Evolutionary conservation across 164 flowering plant species (phyloP).

Genomic region (Annona squamosa): DNA sequence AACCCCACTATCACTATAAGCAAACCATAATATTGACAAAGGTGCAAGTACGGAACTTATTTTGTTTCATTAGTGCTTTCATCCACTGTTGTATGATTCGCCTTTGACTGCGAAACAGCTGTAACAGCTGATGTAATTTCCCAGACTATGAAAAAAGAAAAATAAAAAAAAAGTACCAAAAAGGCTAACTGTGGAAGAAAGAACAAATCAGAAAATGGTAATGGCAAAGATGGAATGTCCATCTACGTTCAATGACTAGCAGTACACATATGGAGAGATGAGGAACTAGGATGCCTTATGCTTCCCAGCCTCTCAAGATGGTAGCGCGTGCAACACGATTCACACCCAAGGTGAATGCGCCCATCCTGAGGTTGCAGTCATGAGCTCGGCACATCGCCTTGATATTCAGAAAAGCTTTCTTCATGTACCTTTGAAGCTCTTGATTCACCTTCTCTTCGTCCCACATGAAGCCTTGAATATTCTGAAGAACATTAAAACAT

Average conservation of each 20-base stretch:
- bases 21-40: too few species aligned
- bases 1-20: too few species aligned
- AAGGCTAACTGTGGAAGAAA: not conserved
- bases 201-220: not conserved
- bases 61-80: too few species aligned
- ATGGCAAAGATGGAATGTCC: not conserved
- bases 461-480: slow-evolving; percentile 98
- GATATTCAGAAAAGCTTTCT: slow-evolving; percentile 53
- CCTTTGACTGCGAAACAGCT: not conserved
- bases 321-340: slow-evolving; percentile 89
- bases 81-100: too few species aligned
- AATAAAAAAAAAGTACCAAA: too few species aligned
- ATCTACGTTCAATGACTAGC: not conserved
- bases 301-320: slow-evolving; percentile 80
- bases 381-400: slow-evolving; percentile 67
- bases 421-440: slow-evolving; percentile 75
- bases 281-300: slow-evolving; percentile 26
- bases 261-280: not conserved
- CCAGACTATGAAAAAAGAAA: not conserved
- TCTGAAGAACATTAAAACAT: slow-evolving; percentile 31
- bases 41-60: too few species aligned
- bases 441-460: slow-evolving; percentile 79
- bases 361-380: slow-evolving; percentile 85
- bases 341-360: slow-evolving; percentile 85
- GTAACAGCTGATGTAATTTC: not conserved